Percentiles rank a stretch among this genome's conserved stretches.
Evolutionary conservation across 257 asterid species (phyloP).

Genomic region (Eustoma russellianum): DNA sequence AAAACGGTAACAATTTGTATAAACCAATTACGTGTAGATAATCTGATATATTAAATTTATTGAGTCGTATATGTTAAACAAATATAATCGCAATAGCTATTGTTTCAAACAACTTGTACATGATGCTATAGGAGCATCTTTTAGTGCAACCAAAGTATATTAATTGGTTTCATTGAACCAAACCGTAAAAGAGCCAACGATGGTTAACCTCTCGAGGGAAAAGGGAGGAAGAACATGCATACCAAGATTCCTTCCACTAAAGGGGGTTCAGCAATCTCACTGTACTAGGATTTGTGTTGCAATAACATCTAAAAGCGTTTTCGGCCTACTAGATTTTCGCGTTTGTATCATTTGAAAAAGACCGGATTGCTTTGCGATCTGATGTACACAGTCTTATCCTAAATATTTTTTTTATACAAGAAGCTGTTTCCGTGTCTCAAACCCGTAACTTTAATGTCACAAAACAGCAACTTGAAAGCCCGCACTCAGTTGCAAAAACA

Average conservation of each 20-base stretch:
- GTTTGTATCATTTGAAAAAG: no score
- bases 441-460: no score
- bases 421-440: no score
- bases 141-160: constrained; percentile 8
- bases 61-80: neutral
- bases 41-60: no score
- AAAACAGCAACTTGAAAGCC: no score
- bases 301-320: constrained; percentile 12
- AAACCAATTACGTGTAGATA: no score
- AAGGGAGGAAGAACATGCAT: constrained; percentile 3
- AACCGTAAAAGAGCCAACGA: constrained; percentile 3
- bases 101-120: constrained; percentile 5
- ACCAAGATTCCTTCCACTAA: neutral
- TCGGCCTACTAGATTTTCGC: no score
- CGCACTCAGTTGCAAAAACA: constrained; percentile 11
- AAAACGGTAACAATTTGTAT: no score
- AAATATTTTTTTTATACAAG: no score
- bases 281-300: constrained; percentile 9
- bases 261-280: constrained; percentile 10
- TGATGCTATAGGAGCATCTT: constrained; percentile 9
- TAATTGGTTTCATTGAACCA: constrained; percentile 2
- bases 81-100: neutral
- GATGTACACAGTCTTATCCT: no score
- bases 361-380: no score
- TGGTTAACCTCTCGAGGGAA: neutral